Evolutionary conservation across 1,284 basidiomycete species (phyloP).

Genomic region (Taiwanofungus camphoratus): DNA sequence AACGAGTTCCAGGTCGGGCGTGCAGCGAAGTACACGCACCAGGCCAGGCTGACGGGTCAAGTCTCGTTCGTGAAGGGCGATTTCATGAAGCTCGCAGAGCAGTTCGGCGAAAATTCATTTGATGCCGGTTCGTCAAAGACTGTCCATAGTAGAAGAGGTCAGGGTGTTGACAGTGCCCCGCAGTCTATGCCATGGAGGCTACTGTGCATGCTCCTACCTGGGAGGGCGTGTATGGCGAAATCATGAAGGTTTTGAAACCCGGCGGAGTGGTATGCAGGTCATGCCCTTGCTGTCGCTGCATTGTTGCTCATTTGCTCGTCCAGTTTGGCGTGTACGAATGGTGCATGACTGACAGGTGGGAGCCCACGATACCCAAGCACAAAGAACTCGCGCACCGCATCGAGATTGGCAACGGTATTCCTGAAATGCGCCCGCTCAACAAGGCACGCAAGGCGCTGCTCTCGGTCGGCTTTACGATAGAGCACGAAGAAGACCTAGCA

Average conservation of each 20-base stretch:
- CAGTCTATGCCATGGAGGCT: slow-evolving; percentile 96
- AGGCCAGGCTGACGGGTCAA: slow-evolving; percentile 73
- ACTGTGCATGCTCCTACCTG: slow-evolving; percentile 95
- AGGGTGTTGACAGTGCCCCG: slow-evolving; percentile 22
- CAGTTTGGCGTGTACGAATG: slow-evolving; percentile 99
- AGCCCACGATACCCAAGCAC: slow-evolving; percentile 82
- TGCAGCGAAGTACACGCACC: slow-evolving; percentile 80
- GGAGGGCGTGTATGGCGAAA: slow-evolving; percentile 94
- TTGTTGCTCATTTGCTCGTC: not conserved
- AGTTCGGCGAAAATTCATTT: slow-evolving; percentile 92
- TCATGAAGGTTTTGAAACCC: slow-evolving; percentile 93
- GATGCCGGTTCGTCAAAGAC: slow-evolving; percentile 93
- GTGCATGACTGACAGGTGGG: slow-evolving; percentile 97
- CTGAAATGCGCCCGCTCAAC: slow-evolving; percentile 87
- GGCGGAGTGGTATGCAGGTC: slow-evolving; percentile 78
- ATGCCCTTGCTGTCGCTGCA: not conserved
- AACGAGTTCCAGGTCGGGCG: slow-evolving; percentile 93
- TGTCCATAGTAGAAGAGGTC: slow-evolving; percentile 1
- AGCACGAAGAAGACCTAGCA: slow-evolving; percentile 93
- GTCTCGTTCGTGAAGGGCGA: slow-evolving; percentile 87
- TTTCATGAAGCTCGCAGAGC: slow-evolving; percentile 92
- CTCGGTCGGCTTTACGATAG: slow-evolving; percentile 84
- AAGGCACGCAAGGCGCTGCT: slow-evolving; percentile 76
- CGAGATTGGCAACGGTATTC: slow-evolving; percentile 94
- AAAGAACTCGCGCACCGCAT: slow-evolving; percentile 89